Percentiles rank a stretch among this genome's conserved stretches.
These are phyloP conservation scores for Podospora bellae-mahoneyi DNA, from an alignment of 495 filamentous ascomycete species.

Conservation along the genomic window DNA sequence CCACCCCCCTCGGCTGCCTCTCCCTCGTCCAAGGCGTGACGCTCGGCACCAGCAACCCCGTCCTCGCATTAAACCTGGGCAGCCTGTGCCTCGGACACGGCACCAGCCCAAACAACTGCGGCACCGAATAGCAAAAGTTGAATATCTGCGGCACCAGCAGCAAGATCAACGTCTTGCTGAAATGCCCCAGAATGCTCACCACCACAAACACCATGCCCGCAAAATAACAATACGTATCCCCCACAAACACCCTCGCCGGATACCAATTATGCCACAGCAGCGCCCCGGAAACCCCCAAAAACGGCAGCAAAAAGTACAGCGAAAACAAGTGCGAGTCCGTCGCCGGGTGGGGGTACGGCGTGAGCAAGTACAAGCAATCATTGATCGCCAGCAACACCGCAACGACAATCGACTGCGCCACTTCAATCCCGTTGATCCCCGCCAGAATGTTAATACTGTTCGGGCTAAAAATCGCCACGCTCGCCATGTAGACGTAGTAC, in stretches of 20 bases:
- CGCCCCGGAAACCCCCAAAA: slow-evolving; percentile 85
- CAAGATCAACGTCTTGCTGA: slow-evolving; percentile 92
- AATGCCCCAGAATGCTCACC: slow-evolving; percentile 93
- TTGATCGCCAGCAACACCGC: slow-evolving; percentile 79
- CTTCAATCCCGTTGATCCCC: slow-evolving; percentile 96
- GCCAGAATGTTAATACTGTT: slow-evolving; percentile 99
- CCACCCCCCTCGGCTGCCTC: slow-evolving; percentile 59
- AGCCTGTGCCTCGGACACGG: slow-evolving; percentile 91
- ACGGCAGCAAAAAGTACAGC: slow-evolving; percentile 89
- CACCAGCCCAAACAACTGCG: slow-evolving; percentile 84
- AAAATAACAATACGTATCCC: slow-evolving; percentile 99
- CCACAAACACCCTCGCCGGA: slow-evolving; percentile 90
- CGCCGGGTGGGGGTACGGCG: slow-evolving; percentile 82
- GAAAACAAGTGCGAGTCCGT: slow-evolving; percentile 95
- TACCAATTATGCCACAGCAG: slow-evolving; percentile 94
- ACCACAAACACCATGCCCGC: slow-evolving; percentile 98
- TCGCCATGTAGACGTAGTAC: slow-evolving; percentile 96
- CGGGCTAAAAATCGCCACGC: slow-evolving; percentile 90
- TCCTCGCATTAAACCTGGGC: slow-evolving; percentile 79
- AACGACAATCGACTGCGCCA: slow-evolving; percentile 88
- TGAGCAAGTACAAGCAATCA: slow-evolving; percentile 74
- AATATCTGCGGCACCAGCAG: slow-evolving; percentile 91
- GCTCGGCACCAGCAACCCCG: slow-evolving; percentile 78
- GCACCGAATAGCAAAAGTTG: slow-evolving; percentile 91
- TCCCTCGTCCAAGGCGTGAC: slow-evolving; percentile 69